Base-by-base conservation (phyloP, 2,329 filamentous ascomycete genomes). In the Catunica adiposa region DNA sequence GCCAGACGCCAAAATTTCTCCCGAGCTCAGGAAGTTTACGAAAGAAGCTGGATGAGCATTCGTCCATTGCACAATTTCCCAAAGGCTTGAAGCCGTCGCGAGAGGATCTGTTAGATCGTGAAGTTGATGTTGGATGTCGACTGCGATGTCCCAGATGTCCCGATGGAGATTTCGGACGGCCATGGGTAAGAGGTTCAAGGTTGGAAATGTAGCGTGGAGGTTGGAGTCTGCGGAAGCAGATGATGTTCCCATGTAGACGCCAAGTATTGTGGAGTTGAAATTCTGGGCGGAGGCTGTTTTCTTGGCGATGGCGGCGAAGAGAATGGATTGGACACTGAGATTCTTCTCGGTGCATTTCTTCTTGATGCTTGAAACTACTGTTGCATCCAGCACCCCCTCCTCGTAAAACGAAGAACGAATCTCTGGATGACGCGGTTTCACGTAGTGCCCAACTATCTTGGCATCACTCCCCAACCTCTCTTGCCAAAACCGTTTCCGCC, bases 221-320 rank as follows among this genome's bases (percentile, higher is more conserved):
- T 74, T 69, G 7, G 74, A 67, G 0, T 76, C 25, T 15, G 31
- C 25, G n/a, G 38, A 74, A 53, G 88, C 78, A n/a, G 9, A 2
- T n/a, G 40, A 44, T 65, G 94, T 94, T 44, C 88, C 86, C 7
- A 94, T 76, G 66, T 95, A 96, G 22, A 95, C 68, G 1, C 89
- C 89, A 53, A 95, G 74, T 0, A 87, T 68, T 1, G 86, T 60
- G n/a, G 55, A 51, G 15, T 3, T 7, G 3, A 9, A 8, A 9
- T 40, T 52, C 7, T 61, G 23, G 6, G 56, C 57, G 31, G 44
- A 31, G 51, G 66, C 62, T 1, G 70, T 63, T 9, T 66, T 63
- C 59, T 74, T 77, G 2, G 84, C 79, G 60, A 84, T 86, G 0
- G 76, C 73, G 0, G 87, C 86, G 56, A 94, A 79, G 65, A 95